A percentile compares a stretch with the other conserved stretches of the same genome.
These are phyloP conservation scores for Nigrospora oryzae DNA, from an alignment of 2,329 filamentous ascomycete species.

Conservation along the genomic window DNA sequence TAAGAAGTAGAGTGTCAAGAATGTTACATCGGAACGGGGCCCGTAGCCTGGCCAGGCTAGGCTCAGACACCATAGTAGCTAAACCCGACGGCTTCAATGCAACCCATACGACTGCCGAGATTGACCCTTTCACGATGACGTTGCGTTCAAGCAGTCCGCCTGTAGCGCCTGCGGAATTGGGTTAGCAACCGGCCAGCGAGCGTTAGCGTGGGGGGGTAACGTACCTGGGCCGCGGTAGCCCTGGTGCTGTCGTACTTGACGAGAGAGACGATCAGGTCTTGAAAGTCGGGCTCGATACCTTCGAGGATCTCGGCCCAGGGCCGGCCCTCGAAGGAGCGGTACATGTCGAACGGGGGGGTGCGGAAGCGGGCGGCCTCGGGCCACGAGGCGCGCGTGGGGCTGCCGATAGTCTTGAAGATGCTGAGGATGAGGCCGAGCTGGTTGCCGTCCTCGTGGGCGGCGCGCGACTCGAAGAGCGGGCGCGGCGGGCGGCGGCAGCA, in stretches of 20 bases:
- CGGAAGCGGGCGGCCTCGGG: slow-evolving; percentile 63
- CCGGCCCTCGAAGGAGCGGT: slow-evolving; percentile 61
- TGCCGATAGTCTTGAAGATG: slow-evolving; percentile 87
- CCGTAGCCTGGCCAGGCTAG: too few species aligned
- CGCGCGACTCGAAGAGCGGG: slow-evolving; percentile 76
- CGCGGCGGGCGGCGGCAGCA: slow-evolving; percentile 43
- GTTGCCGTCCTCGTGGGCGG: slow-evolving; percentile 69
- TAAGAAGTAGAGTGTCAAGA: too few species aligned
- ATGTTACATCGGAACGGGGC: too few species aligned
- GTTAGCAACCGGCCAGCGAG: too few species aligned
- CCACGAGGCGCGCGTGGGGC: slow-evolving; percentile 73
- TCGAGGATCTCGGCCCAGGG: slow-evolving; percentile 65
- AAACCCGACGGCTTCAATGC: too few species aligned
- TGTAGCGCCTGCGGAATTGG: too few species aligned
- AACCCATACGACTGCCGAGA: too few species aligned
- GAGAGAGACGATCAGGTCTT: slow-evolving; percentile 57
- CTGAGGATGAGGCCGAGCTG: slow-evolving; percentile 86
- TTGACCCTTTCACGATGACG: too few species aligned
- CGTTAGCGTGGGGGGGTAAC: not conserved
- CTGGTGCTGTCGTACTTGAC: slow-evolving; percentile 68
- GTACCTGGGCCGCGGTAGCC: slow-evolving; percentile 55
- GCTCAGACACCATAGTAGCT: too few species aligned
- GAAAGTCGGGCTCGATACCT: slow-evolving; percentile 45
- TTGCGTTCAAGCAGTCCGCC: too few species aligned
- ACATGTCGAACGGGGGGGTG: slow-evolving; percentile 84